A percentile compares a stretch with the other conserved stretches of the same genome.
Evolutionary conservation across 495 filamentous ascomycete genomes (phyloP).

Genomic region (Halenospora varia): DNA sequence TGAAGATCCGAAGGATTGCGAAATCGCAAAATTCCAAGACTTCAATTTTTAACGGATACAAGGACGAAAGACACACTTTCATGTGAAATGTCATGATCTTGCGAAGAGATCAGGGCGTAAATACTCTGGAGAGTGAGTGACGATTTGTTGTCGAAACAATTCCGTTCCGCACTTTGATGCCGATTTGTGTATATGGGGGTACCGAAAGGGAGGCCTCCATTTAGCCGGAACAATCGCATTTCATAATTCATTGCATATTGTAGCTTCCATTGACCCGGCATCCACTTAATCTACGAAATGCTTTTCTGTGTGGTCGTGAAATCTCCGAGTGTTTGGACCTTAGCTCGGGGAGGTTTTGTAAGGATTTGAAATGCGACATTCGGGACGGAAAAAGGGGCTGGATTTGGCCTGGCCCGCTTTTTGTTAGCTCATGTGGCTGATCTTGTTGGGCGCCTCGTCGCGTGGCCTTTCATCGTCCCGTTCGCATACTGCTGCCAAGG

Average conservation of each 20-base stretch:
- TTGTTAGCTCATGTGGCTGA: background rate
- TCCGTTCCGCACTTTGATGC: background rate
- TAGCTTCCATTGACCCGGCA: background rate
- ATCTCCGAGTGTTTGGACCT: background rate
- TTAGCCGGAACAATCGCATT: background rate
- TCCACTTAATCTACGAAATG: background rate
- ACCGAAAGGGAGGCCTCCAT: background rate
- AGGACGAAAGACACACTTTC: background rate
- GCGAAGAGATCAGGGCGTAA: background rate
- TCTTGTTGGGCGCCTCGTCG: background rate
- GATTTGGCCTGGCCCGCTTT: background rate
- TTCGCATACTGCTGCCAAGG: too few relatives aligned
- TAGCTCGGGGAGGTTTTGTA: background rate
- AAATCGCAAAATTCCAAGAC: background rate
- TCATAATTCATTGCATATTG: too few relatives aligned
- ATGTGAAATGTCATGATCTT: background rate
- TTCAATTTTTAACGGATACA: background rate
- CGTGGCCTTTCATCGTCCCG: background rate
- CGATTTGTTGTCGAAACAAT: background rate
- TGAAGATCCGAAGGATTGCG: background rate
- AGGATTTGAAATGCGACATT: background rate
- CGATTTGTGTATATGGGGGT: background rate
- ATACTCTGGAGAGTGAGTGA: background rate
- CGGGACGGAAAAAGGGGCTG: background rate
- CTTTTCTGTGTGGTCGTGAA: background rate